Evolutionary conservation across 108 stramenopile species (phyloP), one percentile per base, ranked within the genome.

Genomic region (Skeletonema marinoi): DNA sequence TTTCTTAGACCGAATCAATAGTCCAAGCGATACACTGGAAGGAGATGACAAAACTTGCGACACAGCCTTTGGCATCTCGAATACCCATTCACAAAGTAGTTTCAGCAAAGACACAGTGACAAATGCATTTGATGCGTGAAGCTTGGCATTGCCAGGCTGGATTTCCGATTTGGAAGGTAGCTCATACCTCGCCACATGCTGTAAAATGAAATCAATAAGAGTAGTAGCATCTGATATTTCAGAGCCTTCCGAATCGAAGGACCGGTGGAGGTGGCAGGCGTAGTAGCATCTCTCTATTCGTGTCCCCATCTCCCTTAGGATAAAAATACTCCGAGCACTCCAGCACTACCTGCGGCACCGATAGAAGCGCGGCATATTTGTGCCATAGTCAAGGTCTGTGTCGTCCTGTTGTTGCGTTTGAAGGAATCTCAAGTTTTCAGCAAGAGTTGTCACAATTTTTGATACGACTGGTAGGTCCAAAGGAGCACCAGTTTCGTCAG

Each of bases 371-470:
- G 75, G 30, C 77, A 63, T 44, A 75, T 38, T 14, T 76, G 50
- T 2, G 62, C 67, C 32, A 80, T 51, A n/a, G 42, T 80, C 75
- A 16, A 44, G n/a, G 1, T 41, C 48, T 35, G 31, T 65, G 3
- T 35, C 32, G 9, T 48, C 60, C 6, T 58, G 38, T 65, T 56
- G 65, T 21, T 78, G 66, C 29, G 54, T 63, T 51, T 65, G 74
- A 10, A 73, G 46, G 46, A 68, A 80, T 19, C 60, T 51, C 32
- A 91, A 58, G 73, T 92, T 89, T 50, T 86, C 85, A 31, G 60
- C 78, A 6, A 94, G 78, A 19, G 93, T 94, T 33, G 87, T 87
- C 66, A 90, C 81, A 29, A 94, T 62, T 60, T 86, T 86, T 48
- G 85, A 84, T 12, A 94, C 88, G 1, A 84, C 88, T 8, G 90